A percentile compares a stretch with the other conserved stretches of the same genome.
phyloP scores from a whole-genome alignment of 768 basidiomycete species.

The Trichaptum fuscoviolaceum region DNA sequence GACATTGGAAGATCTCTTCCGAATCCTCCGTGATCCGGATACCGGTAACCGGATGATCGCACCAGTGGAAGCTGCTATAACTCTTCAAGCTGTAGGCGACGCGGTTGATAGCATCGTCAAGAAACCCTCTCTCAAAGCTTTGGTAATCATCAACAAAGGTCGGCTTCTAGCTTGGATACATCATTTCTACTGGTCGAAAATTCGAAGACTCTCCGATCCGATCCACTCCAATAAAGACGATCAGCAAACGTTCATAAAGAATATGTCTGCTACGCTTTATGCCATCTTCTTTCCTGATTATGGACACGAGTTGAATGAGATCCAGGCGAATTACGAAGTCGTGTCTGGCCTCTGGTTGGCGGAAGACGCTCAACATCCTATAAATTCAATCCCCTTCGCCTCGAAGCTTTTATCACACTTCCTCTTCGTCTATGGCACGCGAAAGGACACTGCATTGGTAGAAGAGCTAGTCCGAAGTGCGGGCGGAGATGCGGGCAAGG shows the following conservation, averaged over 20 bases:
- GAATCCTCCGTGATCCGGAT: not conserved
- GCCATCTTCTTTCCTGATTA: not conserved
- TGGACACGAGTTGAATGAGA: not conserved
- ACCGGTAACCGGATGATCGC: not conserved
- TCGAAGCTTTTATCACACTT: not conserved
- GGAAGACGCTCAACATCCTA: not conserved
- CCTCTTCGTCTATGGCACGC: not conserved
- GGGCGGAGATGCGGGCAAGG: not conserved
- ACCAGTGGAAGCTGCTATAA: not conserved
- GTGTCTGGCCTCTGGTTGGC: not conserved
- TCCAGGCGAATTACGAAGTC: not conserved
- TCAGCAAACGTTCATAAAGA: not conserved
- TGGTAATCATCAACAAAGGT: not conserved
- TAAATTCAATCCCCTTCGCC: not conserved
- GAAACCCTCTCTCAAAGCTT: not conserved
- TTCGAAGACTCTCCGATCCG: not conserved
- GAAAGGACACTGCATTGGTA: too few species aligned
- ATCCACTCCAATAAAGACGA: not conserved
- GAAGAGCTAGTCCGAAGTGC: too few species aligned
- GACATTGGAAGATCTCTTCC: not conserved
- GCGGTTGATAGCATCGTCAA: not conserved
- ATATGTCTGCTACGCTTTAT: not conserved
- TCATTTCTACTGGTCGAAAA: not conserved
- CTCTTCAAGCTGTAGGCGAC: not conserved
- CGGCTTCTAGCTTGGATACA: not conserved